phyloP scores from a whole-genome alignment of 2,329 filamentous ascomycete genomes.

The Akanthomyces lecanii region DNA sequence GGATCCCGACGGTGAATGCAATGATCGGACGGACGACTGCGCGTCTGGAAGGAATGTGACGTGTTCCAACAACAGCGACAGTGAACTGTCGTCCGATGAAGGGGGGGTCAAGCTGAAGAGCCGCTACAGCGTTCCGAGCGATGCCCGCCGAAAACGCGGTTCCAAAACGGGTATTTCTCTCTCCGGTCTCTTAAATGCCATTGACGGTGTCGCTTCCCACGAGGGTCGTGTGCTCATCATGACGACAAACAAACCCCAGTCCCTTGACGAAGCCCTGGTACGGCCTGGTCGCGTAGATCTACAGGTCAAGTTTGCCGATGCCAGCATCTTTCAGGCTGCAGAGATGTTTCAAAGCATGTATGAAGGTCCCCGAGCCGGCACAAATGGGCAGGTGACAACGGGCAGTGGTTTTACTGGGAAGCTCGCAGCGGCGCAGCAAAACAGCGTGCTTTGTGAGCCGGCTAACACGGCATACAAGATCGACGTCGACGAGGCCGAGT shows the following conservation, averaged over 20 bases:
- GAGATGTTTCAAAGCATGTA: constrained; percentile 62
- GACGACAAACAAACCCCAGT: constrained; percentile 74
- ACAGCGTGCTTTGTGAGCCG: constrained; percentile 17
- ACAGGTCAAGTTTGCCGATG: constrained; percentile 60
- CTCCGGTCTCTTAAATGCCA: constrained; percentile 75
- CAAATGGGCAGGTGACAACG: constrained; percentile 15
- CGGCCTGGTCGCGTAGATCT: constrained; percentile 70
- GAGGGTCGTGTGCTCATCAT: constrained; percentile 77
- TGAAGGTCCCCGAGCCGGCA: constrained; percentile 33
- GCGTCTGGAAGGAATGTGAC: constrained; percentile 31
- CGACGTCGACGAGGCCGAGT: constrained; percentile 34
- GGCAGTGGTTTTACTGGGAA: constrained; percentile 9
- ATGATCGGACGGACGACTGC: constrained; percentile 16
- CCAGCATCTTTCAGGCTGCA: constrained; percentile 48
- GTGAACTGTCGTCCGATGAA: constrained; percentile 21
- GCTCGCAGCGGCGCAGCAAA: not conserved
- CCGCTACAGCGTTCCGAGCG: constrained; percentile 17
- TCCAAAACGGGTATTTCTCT: constrained; percentile 55
- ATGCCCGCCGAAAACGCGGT: constrained; percentile 19
- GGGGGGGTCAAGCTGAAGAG: constrained; percentile 20
- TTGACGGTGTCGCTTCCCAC: constrained; percentile 75
- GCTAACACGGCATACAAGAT: constrained; percentile 25
- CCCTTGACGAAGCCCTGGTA: constrained; percentile 69
- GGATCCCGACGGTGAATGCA: constrained; percentile 20
- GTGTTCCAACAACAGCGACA: constrained; percentile 24